A percentile compares a stretch with the other conserved stretches of the same genome.
Conservation (phyloP, 345 rosid species). For the Aurinia saxatilis region DNA sequence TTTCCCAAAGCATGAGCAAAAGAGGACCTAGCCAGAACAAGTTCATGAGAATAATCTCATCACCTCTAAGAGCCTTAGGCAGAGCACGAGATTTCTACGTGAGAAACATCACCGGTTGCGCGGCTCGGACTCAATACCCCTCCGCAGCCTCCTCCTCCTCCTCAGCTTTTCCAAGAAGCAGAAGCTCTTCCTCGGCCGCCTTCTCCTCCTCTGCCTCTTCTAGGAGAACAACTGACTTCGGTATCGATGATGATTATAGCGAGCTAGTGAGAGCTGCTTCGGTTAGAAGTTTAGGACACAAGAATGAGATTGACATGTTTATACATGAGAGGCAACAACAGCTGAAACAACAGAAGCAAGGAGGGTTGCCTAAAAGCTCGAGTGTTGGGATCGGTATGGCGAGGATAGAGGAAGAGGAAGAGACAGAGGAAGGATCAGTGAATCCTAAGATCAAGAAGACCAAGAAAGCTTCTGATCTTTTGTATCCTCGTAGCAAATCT, state of each 20-base stretch:
- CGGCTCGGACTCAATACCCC: slow-evolving; percentile 27
- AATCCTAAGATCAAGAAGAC: slow-evolving; percentile 22
- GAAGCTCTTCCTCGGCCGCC: slow-evolving; percentile 36
- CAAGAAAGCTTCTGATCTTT: slow-evolving; percentile 18
- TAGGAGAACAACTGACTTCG: slow-evolving; percentile 12
- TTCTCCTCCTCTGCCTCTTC: slow-evolving; percentile 28
- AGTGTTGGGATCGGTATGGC: slow-evolving; percentile 63
- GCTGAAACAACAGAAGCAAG: slow-evolving; percentile 5
- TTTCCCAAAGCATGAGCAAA: slow-evolving; percentile 32
- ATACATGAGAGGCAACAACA: slow-evolving; percentile 25
- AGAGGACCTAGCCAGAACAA: slow-evolving; percentile 31
- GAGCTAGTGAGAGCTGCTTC: slow-evolving; percentile 68
- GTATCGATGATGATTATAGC: slow-evolving; percentile 47
- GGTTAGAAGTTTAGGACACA: slow-evolving; percentile 43
- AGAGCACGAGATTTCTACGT: slow-evolving; percentile 71
- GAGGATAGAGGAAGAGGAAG: slow-evolving; percentile 47
- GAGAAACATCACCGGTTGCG: slow-evolving; percentile 46
- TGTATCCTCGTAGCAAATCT: slow-evolving; percentile 44
- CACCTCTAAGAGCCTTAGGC: slow-evolving; percentile 42
- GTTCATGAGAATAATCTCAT: slow-evolving; percentile 40
- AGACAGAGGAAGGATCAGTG: slow-evolving; percentile 24
- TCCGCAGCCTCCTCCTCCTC: slow-evolving; percentile 11
- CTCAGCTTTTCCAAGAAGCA: slow-evolving; percentile 45
- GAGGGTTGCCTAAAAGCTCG: slow-evolving; percentile 40
- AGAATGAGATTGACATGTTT: slow-evolving; percentile 43